Evolutionary conservation across 257 asterid species (phyloP).

Genomic region (Lycium barbarum): DNA sequence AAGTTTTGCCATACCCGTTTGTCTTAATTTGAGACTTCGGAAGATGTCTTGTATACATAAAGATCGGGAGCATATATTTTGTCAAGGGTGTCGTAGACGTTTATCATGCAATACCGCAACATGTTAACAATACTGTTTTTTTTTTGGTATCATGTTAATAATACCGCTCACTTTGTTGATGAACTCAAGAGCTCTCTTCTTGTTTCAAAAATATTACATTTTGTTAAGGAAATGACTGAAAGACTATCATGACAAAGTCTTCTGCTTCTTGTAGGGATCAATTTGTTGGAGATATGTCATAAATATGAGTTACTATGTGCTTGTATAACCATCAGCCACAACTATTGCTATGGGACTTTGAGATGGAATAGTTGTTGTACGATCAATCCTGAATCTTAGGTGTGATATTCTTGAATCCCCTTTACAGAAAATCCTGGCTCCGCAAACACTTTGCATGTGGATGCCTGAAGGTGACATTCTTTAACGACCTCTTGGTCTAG

Average conservation of each 20-base stretch:
- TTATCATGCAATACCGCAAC: not conserved
- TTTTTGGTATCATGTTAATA: no score
- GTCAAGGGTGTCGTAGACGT: not conserved
- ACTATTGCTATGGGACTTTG: slow-evolving; percentile 77
- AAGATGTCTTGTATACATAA: not conserved
- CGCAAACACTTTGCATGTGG: slow-evolving; percentile 86
- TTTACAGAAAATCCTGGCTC: slow-evolving; percentile 35
- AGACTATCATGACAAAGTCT: not conserved
- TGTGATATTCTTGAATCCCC: no score
- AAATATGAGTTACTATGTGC: slow-evolving; percentile 77
- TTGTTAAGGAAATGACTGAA: not conserved
- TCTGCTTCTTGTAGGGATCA: slow-evolving; percentile 50
- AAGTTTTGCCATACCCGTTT: not conserved
- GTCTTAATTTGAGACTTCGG: not conserved
- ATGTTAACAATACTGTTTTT: not conserved
- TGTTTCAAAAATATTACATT: not conserved
- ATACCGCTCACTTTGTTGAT: not conserved
- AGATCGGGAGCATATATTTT: not conserved
- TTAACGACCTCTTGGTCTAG: slow-evolving; percentile 25
- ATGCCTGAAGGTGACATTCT: slow-evolving; percentile 50
- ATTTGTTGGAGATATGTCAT: slow-evolving; percentile 54
- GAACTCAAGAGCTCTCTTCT: not conserved
- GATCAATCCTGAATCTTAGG: slow-evolving; percentile 43
- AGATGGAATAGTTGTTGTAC: slow-evolving; percentile 72
- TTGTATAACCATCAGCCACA: slow-evolving; percentile 63